Conservation (phyloP, 768 basidiomycete species). For the Amanita phalloides region DNA sequence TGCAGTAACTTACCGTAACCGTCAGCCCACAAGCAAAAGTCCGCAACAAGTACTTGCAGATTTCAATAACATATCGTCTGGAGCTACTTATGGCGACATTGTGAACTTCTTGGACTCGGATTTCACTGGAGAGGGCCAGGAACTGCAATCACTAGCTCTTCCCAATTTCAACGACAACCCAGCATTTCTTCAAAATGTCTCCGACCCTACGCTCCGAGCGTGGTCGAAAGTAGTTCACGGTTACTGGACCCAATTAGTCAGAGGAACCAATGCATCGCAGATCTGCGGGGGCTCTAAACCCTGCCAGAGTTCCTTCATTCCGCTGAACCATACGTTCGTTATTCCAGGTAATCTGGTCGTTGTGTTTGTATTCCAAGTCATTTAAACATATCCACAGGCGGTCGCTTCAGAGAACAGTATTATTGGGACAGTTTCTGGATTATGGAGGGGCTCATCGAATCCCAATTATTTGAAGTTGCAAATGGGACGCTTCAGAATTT, state of each 20-base stretch:
- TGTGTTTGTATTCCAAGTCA: background rate
- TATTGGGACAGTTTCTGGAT: constrained; percentile 76
- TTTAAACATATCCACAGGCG: constrained; percentile 20
- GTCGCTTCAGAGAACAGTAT: constrained; percentile 80
- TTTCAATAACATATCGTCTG: constrained; percentile 41
- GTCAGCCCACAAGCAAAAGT: constrained; percentile 62
- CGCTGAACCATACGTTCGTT: constrained; percentile 85
- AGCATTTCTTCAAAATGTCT: constrained; percentile 58
- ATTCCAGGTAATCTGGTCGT: constrained; percentile 55
- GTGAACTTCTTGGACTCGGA: constrained; percentile 61
- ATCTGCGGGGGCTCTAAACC: constrained; percentile 44
- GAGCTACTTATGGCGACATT: constrained; percentile 52
- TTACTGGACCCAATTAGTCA: constrained; percentile 75
- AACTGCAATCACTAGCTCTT: constrained; percentile 56
- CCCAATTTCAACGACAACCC: constrained; percentile 54
- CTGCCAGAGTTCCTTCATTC: constrained; percentile 83
- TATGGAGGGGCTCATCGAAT: constrained; percentile 74
- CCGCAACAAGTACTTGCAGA: constrained; percentile 59
- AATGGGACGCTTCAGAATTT: constrained; percentile 84
- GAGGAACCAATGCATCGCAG: constrained; percentile 59
- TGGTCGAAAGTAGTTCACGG: constrained; percentile 75
- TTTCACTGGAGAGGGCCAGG: constrained; percentile 80
- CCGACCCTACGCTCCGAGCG: constrained; percentile 55
- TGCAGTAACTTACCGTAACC: background rate
- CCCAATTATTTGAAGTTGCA: constrained; percentile 60